Evolutionary conservation across 106 monocot species (phyloP).

Genomic region (Acorus calamus): DNA sequence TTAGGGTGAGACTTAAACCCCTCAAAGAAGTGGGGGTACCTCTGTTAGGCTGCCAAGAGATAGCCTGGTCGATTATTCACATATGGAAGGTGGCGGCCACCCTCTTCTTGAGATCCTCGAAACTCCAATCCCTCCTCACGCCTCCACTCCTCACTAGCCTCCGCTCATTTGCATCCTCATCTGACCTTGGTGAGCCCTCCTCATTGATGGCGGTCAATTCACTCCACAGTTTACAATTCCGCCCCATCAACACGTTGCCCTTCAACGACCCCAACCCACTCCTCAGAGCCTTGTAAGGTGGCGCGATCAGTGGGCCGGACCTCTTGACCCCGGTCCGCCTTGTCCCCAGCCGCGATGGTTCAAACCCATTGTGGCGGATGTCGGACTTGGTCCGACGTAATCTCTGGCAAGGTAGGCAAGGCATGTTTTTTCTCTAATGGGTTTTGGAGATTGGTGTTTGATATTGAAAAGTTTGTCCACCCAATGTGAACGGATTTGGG

Average conservation of each 20-base stretch:
- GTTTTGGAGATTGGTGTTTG: too few relatives aligned
- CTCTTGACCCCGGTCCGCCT: slow-evolving; percentile 3
- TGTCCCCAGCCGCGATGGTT: too few relatives aligned
- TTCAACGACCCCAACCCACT: not conserved
- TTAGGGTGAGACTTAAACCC: too few relatives aligned
- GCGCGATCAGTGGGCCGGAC: slow-evolving; percentile 15
- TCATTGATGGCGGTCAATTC: not conserved
- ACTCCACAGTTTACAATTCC: too few relatives aligned
- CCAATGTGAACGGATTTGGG: too few relatives aligned
- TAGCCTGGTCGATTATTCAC: too few relatives aligned
- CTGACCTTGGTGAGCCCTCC: not conserved
- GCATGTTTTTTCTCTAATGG: not conserved
- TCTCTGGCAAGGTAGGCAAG: slow-evolving; percentile 15
- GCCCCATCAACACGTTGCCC: not conserved
- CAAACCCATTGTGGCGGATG: too few relatives aligned
- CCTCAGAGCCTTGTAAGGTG: slow-evolving; percentile 1
- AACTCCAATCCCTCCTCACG: slow-evolving; percentile 48
- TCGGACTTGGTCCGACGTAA: not conserved
- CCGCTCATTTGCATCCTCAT: slow-evolving; percentile 11
- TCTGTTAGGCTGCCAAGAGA: too few relatives aligned
- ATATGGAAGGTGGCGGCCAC: not conserved
- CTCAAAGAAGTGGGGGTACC: too few relatives aligned
- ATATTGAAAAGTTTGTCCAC: too few relatives aligned
- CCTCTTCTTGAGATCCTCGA: slow-evolving; percentile 21
- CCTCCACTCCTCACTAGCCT: slow-evolving; percentile 27